Conservation (phyloP, 164 flowering plant species). For the Echeveria elegans region DNA sequence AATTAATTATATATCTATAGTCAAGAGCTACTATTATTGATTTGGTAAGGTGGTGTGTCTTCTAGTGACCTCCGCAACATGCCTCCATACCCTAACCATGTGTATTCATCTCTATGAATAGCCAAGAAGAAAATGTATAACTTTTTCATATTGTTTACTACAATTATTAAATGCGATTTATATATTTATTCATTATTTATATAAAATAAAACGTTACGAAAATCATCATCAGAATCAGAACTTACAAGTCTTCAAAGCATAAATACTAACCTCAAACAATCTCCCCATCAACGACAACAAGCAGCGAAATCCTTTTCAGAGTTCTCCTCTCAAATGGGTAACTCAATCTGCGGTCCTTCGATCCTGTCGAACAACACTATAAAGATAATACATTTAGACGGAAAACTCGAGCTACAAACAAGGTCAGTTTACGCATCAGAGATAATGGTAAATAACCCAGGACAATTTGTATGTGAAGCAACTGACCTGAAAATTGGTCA, state of each 20-base stretch:
- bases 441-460: background rate
- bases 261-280: background rate
- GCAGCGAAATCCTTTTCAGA: too few species aligned
- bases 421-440: background rate
- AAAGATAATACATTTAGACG: background rate
- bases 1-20: background rate
- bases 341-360: slow-evolving; percentile 3
- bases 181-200: too few species aligned
- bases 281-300: background rate
- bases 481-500: slow-evolving; percentile 4
- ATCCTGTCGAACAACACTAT: background rate
- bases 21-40: background rate
- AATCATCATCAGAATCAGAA: background rate
- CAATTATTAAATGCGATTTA: background rate
- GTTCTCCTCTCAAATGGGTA: background rate
- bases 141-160: background rate
- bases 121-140: background rate
- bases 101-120: background rate
- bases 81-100: slow-evolving; percentile 6
- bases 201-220: too few species aligned
- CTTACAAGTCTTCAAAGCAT: background rate
- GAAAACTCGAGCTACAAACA: slow-evolving; percentile 1
- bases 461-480: slow-evolving; percentile 3
- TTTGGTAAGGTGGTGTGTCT: slow-evolving; percentile 3
- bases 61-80: slow-evolving; percentile 2